These are phyloP conservation scores for Cadophora malorum DNA, from an alignment of 2,329 filamentous ascomycete genomes.

Conservation along the genomic window DNA sequence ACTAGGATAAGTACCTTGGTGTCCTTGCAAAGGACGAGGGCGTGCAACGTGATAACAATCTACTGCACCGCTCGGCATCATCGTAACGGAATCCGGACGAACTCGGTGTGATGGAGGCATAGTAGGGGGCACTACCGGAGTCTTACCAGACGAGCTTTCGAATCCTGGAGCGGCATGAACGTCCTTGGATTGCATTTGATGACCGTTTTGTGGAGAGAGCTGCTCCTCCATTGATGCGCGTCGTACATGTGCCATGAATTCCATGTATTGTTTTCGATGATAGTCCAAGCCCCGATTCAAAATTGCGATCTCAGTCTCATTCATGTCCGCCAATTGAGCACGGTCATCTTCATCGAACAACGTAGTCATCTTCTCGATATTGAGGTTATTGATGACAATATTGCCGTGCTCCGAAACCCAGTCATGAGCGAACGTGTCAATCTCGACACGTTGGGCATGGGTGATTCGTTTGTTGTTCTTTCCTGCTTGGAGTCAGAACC, in stretches of 20 bases:
- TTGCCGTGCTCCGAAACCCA: conserved; percentile 31
- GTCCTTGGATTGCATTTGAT: background rate
- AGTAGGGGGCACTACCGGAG: background rate
- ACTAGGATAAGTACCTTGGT: background rate
- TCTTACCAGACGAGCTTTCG: too few relatives aligned
- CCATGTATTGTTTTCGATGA: background rate
- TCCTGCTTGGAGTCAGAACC: background rate
- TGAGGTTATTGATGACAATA: conserved; percentile 8
- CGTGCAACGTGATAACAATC: background rate
- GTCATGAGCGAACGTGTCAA: conserved; percentile 32
- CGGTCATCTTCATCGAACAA: conserved; percentile 25
- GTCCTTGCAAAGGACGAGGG: background rate
- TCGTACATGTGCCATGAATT: background rate
- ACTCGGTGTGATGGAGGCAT: background rate
- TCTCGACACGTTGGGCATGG: conserved; percentile 12
- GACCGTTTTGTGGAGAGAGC: background rate
- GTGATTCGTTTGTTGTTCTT: background rate
- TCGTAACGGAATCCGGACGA: background rate
- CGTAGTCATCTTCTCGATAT: conserved; percentile 14
- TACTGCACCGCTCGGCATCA: background rate
- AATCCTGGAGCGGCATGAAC: background rate
- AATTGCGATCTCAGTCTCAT: background rate
- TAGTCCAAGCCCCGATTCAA: background rate
- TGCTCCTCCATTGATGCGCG: background rate
- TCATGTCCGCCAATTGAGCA: conserved; percentile 11